These are phyloP conservation scores for Russula sp. DNA, from an alignment of 768 basidiomycete species.

Conservation along the genomic window DNA sequence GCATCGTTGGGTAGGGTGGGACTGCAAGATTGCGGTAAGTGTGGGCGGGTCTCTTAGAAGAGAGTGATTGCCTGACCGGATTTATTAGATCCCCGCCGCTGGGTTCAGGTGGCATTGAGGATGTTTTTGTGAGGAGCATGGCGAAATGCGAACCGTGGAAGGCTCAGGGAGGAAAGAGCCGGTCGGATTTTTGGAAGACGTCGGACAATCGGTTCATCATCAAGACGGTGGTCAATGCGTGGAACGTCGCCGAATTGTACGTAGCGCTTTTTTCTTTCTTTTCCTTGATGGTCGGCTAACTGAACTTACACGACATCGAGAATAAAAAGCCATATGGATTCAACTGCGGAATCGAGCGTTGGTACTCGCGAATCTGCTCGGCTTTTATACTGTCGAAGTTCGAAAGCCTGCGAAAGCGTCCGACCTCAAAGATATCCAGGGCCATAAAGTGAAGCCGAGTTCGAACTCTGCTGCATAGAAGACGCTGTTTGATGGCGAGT, in stretches of 20 bases:
- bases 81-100: no score
- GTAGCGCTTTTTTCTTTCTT: constrained; percentile 33
- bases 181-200: constrained; percentile 80
- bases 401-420: constrained; percentile 66
- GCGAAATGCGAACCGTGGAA: constrained; percentile 61
- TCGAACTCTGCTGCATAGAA: constrained; percentile 42
- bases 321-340: no score
- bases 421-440: constrained; percentile 82
- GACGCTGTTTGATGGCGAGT: constrained; percentile 79
- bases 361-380: constrained; percentile 72
- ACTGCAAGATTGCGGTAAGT: no score
- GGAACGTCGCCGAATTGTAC: constrained; percentile 83
- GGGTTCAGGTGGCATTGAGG: constrained; percentile 67
- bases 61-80: no score
- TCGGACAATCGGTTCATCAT: constrained; percentile 74
- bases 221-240: constrained; percentile 83
- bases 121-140: constrained; percentile 58
- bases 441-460: constrained; percentile 59
- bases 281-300: no score
- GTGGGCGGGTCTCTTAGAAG: no score
- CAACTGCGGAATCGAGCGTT: constrained; percentile 63
- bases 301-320: no score
- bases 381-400: constrained; percentile 78
- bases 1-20: no score
- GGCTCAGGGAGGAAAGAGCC: constrained; percentile 79